Evolutionary conservation across 345 rosid species (phyloP).

Genomic region (Eucalyptus regnans): DNA sequence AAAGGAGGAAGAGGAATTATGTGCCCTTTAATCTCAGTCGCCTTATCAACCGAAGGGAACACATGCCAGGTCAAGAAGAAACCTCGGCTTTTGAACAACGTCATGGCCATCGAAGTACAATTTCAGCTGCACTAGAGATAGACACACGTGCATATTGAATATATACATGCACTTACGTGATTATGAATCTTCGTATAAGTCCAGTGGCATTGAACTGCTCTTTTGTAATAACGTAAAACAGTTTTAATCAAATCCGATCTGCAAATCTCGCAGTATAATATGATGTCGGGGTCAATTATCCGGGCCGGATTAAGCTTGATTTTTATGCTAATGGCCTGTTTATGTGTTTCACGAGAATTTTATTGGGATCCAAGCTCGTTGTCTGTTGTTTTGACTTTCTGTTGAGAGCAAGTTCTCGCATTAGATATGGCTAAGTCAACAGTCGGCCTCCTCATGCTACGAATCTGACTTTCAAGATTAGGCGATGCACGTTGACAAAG

Average conservation of each 20-base stretch:
- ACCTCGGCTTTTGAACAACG: background rate
- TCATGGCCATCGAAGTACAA: background rate
- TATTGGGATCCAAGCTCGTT: background rate
- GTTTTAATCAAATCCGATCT: background rate
- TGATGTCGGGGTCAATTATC: background rate
- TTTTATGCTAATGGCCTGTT: background rate
- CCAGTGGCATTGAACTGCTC: background rate
- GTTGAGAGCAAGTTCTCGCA: background rate
- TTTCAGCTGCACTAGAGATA: background rate
- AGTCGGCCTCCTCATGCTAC: background rate
- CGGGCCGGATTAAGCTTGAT: background rate
- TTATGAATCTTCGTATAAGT: background rate
- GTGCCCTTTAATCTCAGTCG: background rate
- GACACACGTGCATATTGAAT: background rate
- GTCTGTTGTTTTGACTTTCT: background rate
- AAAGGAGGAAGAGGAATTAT: background rate
- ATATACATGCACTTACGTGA: background rate
- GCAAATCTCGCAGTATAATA: background rate
- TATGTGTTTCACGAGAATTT: background rate
- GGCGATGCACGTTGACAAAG: background rate
- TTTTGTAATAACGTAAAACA: background rate
- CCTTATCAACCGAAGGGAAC: background rate
- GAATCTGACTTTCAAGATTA: background rate
- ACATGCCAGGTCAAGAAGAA: background rate
- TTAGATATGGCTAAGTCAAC: background rate